Percentiles rank a stretch among this genome's conserved stretches.
Evolutionary conservation across 1,284 basidiomycete species (phyloP).

Genomic region (Tilletia caries): DNA sequence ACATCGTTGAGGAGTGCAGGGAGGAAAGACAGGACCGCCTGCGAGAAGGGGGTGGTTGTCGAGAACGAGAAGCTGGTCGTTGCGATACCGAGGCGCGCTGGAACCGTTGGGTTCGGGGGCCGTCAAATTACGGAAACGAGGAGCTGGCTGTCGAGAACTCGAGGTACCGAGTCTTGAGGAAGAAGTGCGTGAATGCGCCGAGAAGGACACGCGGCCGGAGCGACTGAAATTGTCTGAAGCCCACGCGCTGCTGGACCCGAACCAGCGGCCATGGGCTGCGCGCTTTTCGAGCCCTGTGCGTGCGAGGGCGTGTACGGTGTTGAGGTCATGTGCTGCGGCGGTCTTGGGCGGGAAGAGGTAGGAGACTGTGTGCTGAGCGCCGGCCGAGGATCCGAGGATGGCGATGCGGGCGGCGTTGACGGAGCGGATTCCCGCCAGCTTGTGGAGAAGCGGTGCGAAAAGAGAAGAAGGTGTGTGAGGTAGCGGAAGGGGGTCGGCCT

Average conservation of each 20-base stretch:
- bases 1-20: neutral
- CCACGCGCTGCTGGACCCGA: slow-evolving; percentile 26
- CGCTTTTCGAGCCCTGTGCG: slow-evolving; percentile 73
- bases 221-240: slow-evolving; percentile 55
- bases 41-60: too few species aligned
- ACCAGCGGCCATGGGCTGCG: slow-evolving; percentile 11
- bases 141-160: too few species aligned
- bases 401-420: slow-evolving; percentile 73
- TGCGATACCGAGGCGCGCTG: too few species aligned
- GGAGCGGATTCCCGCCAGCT: slow-evolving; percentile 76
- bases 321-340: slow-evolving; percentile 59
- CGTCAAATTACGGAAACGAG: too few species aligned
- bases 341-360: slow-evolving; percentile 69
- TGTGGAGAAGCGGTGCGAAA: too few species aligned
- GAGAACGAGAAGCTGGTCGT: too few species aligned
- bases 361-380: slow-evolving; percentile 60
- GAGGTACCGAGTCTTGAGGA: too few species aligned
- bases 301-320: slow-evolving; percentile 79
- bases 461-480: too few species aligned
- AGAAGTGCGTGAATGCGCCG: slow-evolving; percentile 82
- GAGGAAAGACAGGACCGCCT: too few species aligned
- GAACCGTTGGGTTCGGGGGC: too few species aligned
- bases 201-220: slow-evolving; percentile 61
- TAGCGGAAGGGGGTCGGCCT: too few species aligned
- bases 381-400: slow-evolving; percentile 61